Conservation (phyloP, 2,329 filamentous ascomycete species). For the Zymoseptoria brevis region DNA sequence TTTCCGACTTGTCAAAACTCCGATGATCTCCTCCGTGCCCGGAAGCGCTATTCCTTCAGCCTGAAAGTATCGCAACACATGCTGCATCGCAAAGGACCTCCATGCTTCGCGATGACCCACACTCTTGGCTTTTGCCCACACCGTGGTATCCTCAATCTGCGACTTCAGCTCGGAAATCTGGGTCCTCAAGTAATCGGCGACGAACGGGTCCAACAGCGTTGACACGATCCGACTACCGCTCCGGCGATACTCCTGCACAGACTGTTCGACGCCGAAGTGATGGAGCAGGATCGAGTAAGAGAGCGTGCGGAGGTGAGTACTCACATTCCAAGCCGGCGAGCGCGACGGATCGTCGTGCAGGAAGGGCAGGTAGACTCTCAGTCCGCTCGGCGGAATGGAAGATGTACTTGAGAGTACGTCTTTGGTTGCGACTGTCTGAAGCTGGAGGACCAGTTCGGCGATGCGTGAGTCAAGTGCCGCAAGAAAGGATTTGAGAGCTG, state of each 20-base stretch:
- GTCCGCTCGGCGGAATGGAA: slow-evolving; percentile 10
- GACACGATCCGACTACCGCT: slow-evolving; percentile 26
- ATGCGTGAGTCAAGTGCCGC: slow-evolving; percentile 11
- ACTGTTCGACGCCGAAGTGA: slow-evolving; percentile 7
- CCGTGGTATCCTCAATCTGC: slow-evolving; percentile 2
- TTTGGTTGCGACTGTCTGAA: slow-evolving; percentile 11
- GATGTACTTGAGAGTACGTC: background rate
- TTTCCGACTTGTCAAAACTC: slow-evolving; percentile 26
- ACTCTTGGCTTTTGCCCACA: background rate
- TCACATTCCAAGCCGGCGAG: slow-evolving; percentile 37
- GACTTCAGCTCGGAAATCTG: slow-evolving; percentile 1
- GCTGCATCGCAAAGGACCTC: slow-evolving; percentile 16
- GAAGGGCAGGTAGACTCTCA: slow-evolving; percentile 57
- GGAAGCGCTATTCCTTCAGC: slow-evolving; percentile 14
- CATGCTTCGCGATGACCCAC: slow-evolving; percentile 8
- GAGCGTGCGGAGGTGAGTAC: slow-evolving; percentile 29
- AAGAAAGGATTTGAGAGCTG: slow-evolving; percentile 1
- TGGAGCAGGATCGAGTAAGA: slow-evolving; percentile 33
- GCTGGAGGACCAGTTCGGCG: slow-evolving; percentile 42
- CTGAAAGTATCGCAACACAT: slow-evolving; percentile 9
- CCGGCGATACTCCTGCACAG: slow-evolving; percentile 33
- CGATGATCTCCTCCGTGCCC: slow-evolving; percentile 11
- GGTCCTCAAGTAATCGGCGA: background rate
- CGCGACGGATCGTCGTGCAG: slow-evolving; percentile 44
- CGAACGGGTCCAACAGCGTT: slow-evolving; percentile 7